A percentile compares a stretch with the other conserved stretches of the same genome.
Conservation (phyloP, 495 filamentous ascomycete species). For the Opeltia flavorubescens region DNA sequence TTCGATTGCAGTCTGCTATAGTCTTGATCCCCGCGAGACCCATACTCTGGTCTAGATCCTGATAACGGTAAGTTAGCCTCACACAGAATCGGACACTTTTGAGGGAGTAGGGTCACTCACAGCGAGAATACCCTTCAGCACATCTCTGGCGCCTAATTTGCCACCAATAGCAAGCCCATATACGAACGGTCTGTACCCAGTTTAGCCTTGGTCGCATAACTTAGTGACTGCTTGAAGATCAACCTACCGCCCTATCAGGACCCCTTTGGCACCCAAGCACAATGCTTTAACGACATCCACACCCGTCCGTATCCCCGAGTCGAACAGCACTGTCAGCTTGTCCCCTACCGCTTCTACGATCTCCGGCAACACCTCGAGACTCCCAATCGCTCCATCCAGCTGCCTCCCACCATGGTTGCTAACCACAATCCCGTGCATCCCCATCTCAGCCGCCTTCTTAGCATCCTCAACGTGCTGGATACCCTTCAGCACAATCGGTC, state of each 20-base stretch:
- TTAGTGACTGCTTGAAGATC: background rate
- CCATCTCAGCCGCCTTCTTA: slow-evolving; percentile 36
- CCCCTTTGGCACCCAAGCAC: slow-evolving; percentile 37
- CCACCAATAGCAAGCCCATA: slow-evolving; percentile 21
- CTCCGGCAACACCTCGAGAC: slow-evolving; percentile 27
- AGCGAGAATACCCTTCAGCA: slow-evolving; percentile 19
- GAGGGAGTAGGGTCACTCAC: slow-evolving; percentile 1
- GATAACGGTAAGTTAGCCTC: background rate
- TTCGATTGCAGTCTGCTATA: slow-evolving; percentile 36
- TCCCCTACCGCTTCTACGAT: slow-evolving; percentile 27
- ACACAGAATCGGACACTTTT: no score
- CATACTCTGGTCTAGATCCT: slow-evolving; percentile 48
- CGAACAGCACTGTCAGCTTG: slow-evolving; percentile 30
- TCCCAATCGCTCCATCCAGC: slow-evolving; percentile 48
- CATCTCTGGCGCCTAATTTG: slow-evolving; percentile 17
- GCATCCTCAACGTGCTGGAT: slow-evolving; percentile 42
- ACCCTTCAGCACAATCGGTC: slow-evolving; percentile 43
- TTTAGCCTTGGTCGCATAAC: background rate
- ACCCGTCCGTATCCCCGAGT: slow-evolving; percentile 34
- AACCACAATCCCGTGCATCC: slow-evolving; percentile 44
- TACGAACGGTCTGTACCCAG: slow-evolving; percentile 13
- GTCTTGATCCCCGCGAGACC: slow-evolving; percentile 38
- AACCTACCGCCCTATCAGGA: slow-evolving; percentile 30
- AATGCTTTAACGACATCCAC: slow-evolving; percentile 37
- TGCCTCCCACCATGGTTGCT: slow-evolving; percentile 49